Conservation (phyloP, 2,329 filamentous ascomycete species). For the Cercospora sojina region DNA sequence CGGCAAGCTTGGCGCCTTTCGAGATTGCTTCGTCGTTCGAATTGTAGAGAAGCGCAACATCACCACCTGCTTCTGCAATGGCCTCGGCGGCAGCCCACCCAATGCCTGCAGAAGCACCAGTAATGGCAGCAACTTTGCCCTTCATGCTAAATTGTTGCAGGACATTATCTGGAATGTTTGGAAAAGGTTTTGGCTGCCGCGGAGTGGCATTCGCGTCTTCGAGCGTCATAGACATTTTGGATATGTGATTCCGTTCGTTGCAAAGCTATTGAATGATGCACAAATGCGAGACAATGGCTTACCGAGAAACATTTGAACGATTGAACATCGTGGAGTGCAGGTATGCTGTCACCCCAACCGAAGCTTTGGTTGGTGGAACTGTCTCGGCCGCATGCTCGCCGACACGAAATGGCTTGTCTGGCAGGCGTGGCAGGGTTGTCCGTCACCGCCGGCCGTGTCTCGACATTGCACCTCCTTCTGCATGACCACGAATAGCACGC, state of each 20-base stretch:
- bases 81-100: conserved; percentile 89
- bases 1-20: conserved; percentile 5
- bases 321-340: neutral
- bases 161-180: conserved; percentile 34
- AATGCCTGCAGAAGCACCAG: conserved; percentile 81
- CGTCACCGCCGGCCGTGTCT: neutral
- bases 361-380: conserved; percentile 10
- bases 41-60: conserved; percentile 85
- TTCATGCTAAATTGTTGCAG: conserved; percentile 68
- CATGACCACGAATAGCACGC: neutral
- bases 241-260: neutral
- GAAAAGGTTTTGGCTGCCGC: conserved; percentile 31
- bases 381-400: neutral
- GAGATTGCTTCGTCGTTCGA: conserved; percentile 59
- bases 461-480: neutral
- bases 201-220: conserved; percentile 26
- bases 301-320: neutral
- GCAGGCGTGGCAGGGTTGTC: neutral
- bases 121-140: conserved; percentile 77
- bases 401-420: neutral
- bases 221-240: conserved; percentile 37
- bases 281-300: neutral
- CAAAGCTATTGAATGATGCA: neutral
- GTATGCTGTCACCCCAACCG: conserved; percentile 8
- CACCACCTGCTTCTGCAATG: conserved; percentile 79